phyloP scores from a whole-genome alignment of 2,329 filamentous ascomycete genomes.

The Aspergillus persii region DNA sequence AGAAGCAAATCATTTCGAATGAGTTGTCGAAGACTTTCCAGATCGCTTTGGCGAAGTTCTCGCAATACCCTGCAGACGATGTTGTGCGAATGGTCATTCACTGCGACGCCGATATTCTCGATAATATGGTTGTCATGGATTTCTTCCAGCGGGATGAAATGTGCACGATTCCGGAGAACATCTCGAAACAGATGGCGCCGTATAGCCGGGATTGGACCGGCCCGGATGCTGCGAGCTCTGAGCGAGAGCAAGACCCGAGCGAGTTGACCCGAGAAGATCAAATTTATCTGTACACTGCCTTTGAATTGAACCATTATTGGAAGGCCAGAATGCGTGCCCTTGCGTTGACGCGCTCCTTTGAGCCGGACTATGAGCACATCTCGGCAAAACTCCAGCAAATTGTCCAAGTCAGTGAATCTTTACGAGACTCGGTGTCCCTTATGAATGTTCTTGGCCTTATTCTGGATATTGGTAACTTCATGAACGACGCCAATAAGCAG shows the following conservation, averaged over 20 bases:
- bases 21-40: slow-evolving; percentile 88
- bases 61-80: slow-evolving; percentile 77
- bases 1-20: slow-evolving; percentile 93
- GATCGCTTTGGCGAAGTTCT: slow-evolving; percentile 92
- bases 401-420: slow-evolving; percentile 80
- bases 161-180: slow-evolving; percentile 88
- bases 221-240: slow-evolving; percentile 72
- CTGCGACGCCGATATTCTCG: slow-evolving; percentile 83
- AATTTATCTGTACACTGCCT: slow-evolving; percentile 89
- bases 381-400: slow-evolving; percentile 80
- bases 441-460: slow-evolving; percentile 97
- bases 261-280: slow-evolving; percentile 95
- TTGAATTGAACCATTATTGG: slow-evolving; percentile 96
- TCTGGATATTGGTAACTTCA: slow-evolving; percentile 97
- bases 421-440: slow-evolving; percentile 85
- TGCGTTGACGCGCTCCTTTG: slow-evolving; percentile 76
- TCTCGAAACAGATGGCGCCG: slow-evolving; percentile 84
- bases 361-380: slow-evolving; percentile 88
- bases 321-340: slow-evolving; percentile 94
- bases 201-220: slow-evolving; percentile 97
- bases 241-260: slow-evolving; percentile 77
- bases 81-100: slow-evolving; percentile 92
- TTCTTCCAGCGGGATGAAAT: slow-evolving; percentile 91
- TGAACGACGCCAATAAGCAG: slow-evolving; percentile 99
- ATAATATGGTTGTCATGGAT: slow-evolving; percentile 92